Percentiles rank a stretch among this genome's conserved stretches.
These are phyloP conservation scores for Ophiognomonia clavigignenti-juglandacearum DNA, from an alignment of 2,329 filamentous ascomycete species.

Conservation along the genomic window DNA sequence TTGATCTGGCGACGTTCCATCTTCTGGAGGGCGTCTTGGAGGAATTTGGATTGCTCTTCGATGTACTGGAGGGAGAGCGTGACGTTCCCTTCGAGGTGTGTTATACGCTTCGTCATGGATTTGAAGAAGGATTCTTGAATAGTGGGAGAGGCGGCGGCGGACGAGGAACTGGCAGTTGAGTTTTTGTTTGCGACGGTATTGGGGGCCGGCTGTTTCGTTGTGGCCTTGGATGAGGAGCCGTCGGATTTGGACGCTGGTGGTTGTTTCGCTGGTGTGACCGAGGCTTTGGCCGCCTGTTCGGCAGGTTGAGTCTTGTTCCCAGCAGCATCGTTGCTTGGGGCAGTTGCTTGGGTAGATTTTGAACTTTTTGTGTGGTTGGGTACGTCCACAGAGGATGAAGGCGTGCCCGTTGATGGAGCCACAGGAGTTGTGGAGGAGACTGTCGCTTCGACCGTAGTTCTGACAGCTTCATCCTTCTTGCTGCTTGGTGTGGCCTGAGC, in stretches of 20 bases:
- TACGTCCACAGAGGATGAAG: not conserved
- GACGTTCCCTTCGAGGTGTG: conserved; percentile 86
- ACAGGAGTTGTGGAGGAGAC: conserved; percentile 3
- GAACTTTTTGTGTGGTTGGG: not conserved
- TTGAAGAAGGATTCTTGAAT: conserved; percentile 99
- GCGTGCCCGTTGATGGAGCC: not conserved
- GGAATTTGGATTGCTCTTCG: conserved; percentile 86
- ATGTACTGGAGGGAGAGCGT: conserved; percentile 93
- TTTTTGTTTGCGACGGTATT: conserved; percentile 9
- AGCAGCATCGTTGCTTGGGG: not conserved
- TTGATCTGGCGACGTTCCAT: conserved; percentile 82
- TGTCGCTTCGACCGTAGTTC: not conserved
- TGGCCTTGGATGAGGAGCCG: conserved; percentile 1
- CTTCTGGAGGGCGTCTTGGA: conserved; percentile 80
- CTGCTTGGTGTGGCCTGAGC: not conserved
- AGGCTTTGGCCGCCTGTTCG: conserved; percentile 6
- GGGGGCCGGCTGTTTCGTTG: conserved; percentile 3
- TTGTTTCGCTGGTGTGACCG: conserved; percentile 4
- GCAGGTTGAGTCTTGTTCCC: conserved; percentile 1
- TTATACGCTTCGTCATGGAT: conserved; percentile 85
- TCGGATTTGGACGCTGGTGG: conserved; percentile 2
- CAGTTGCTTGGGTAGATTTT: not conserved
- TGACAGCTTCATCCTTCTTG: not conserved
- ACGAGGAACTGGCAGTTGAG: conserved; percentile 10
- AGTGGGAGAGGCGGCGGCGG: conserved; percentile 57